Percentiles rank a stretch among this genome's conserved stretches.
Evolutionary conservation across 116 monocot species (phyloP).

Genomic region (Phalaenopsis hybrid): DNA sequence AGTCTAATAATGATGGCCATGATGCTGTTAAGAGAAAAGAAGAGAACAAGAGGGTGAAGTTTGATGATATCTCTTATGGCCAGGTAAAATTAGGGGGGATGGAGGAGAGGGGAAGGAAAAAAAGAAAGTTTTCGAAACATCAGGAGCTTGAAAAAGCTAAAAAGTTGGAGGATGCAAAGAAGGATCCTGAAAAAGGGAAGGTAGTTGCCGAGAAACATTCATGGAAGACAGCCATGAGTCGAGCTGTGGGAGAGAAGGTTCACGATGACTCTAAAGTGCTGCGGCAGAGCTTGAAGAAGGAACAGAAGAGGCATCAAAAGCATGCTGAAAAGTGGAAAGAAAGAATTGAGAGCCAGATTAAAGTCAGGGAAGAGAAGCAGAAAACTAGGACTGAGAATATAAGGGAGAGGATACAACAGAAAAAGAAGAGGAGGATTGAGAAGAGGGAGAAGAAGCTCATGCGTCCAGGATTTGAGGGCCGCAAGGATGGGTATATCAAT

Average conservation of each 20-base stretch:
- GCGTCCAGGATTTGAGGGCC: slow-evolving; percentile 67
- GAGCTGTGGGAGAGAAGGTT: slow-evolving; percentile 70
- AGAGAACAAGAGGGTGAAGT: slow-evolving; percentile 5
- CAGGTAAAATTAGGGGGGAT: slow-evolving; percentile 41
- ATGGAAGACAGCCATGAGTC: slow-evolving; percentile 56
- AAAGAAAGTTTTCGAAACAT: slow-evolving; percentile 44
- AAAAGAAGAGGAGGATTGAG: slow-evolving; percentile 68
- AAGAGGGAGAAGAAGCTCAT: slow-evolving; percentile 92
- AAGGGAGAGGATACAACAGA: slow-evolving; percentile 60
- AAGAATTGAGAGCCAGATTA: slow-evolving; percentile 38
- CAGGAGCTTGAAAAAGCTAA: slow-evolving; percentile 50
- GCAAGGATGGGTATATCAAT: slow-evolving; percentile 44
- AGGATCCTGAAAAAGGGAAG: slow-evolving; percentile 68
- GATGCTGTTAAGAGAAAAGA: slow-evolving; percentile 10
- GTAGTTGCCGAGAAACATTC: slow-evolving; percentile 45
- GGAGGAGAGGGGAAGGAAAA: slow-evolving; percentile 33
- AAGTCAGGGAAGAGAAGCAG: slow-evolving; percentile 52
- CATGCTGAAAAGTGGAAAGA: slow-evolving; percentile 68
- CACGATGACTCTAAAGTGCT: slow-evolving; percentile 73
- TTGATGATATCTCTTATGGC: slow-evolving; percentile 47
- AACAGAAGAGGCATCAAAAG: slow-evolving; percentile 61
- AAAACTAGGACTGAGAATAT: slow-evolving; percentile 66
- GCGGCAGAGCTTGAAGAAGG: slow-evolving; percentile 77
- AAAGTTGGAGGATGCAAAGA: slow-evolving; percentile 53
- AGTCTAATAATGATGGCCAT: background rate